These are phyloP conservation scores for Penicillium sp. DNA, from an alignment of 2,329 filamentous ascomycete species.

Conservation along the genomic window DNA sequence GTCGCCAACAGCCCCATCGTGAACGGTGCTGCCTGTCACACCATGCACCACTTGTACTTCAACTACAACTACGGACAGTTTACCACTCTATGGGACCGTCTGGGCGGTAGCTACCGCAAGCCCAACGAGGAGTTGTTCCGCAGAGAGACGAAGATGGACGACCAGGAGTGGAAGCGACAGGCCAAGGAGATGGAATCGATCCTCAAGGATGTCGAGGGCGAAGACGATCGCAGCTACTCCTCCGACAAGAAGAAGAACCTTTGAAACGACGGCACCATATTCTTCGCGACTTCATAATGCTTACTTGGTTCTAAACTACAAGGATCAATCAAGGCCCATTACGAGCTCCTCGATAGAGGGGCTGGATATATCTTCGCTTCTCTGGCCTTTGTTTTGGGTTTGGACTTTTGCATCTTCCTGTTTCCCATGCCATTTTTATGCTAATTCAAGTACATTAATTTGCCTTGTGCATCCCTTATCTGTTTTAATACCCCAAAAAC, in stretches of 20 bases:
- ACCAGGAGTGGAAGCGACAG: constrained; percentile 76
- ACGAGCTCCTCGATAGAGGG: neutral
- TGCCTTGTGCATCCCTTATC: constrained; percentile 8
- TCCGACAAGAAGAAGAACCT: constrained; percentile 35
- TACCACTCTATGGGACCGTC: constrained; percentile 85
- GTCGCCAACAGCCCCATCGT: constrained; percentile 84
- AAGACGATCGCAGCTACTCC: constrained; percentile 47
- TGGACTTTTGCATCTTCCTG: neutral
- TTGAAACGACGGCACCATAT: constrained; percentile 20
- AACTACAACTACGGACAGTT: constrained; percentile 96
- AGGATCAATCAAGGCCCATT: neutral
- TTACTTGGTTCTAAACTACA: constrained; percentile 2
- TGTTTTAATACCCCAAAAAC: constrained; percentile 18
- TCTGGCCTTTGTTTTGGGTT: neutral
- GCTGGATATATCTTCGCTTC: neutral
- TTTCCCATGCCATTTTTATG: neutral
- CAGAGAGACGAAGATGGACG: constrained; percentile 79
- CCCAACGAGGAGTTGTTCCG: constrained; percentile 83
- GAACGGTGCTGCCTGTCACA: constrained; percentile 96
- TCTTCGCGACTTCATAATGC: constrained; percentile 3
- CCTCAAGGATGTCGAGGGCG: constrained; percentile 68
- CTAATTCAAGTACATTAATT: constrained; percentile 17
- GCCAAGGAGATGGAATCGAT: constrained; percentile 71
- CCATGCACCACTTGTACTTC: constrained; percentile 83
- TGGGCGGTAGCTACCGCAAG: constrained; percentile 82